Base-by-base conservation (phyloP, 345 rosid genomes). In the Bruguiera gymnorhiza region DNA sequence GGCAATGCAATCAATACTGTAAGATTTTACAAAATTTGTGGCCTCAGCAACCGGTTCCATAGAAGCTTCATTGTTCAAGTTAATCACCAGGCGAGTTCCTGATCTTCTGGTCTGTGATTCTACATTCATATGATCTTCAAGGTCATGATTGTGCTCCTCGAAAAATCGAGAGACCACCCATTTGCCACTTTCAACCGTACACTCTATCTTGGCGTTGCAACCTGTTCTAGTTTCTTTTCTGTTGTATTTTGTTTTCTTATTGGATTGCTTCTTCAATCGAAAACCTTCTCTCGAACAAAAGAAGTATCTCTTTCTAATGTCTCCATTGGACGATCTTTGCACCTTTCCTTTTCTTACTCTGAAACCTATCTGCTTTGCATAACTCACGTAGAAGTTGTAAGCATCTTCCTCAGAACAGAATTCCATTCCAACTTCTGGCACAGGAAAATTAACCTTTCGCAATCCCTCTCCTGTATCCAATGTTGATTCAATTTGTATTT, bases 191-290 rank as follows among this genome's bases (percentile, higher is more conserved):
- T 72, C 78, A 34, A 59, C 16, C 4, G 53, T 53, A 37, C 59
- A 65, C 7, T 60, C 6, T 23, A 78, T 54, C 66, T 21, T 43
- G 68, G 78, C 78, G 0, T 7, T 8, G 36, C 78, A 73, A 11
- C 78, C 81, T 48, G 69, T 70, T 62, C 75, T 70, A 11, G 78
- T 66, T 65, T 70, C 78, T 66, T 62, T 73, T 27, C 72, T 78
- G 23, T 36, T 71, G 60, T 65, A 66, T 48, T 54, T 78, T 2
- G 65, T 11, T 7, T 26, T 36, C 62, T 62, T 62, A 3, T 16
- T 27, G 36, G 34, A 2, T 58, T 66, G 62, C 75, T 53, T 70
- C 53, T 29, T 34, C 11, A 3, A 26, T 18, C 65, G 57, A 43
- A 61, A 73, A 21, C 76, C 80, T 20, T 68, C 23, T 63, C 67